A percentile compares a stretch with the other conserved stretches of the same genome.
Conservation (phyloP, 2,329 filamentous ascomycete genomes). For the Hypocrella siamensis region DNA sequence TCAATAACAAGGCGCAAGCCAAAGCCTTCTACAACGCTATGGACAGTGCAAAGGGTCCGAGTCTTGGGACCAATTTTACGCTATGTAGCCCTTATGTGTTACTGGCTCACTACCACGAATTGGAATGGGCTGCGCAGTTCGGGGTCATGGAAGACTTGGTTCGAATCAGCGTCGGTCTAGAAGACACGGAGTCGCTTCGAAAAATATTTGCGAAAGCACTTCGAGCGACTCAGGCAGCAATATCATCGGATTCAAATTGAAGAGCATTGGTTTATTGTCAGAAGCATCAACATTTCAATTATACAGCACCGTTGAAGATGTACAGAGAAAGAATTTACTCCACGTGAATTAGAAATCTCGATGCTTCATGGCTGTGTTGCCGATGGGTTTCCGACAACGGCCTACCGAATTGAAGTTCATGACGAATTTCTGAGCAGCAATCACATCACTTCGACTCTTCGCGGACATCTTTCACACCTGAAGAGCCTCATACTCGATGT, state of each 20-base stretch:
- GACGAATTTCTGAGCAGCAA: too few species aligned
- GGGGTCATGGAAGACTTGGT: conserved; percentile 71
- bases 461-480: too few species aligned
- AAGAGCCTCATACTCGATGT: too few species aligned
- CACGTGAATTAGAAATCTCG: too few species aligned
- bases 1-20: conserved; percentile 54
- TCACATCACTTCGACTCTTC: too few species aligned
- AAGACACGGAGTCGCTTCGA: conserved; percentile 54
- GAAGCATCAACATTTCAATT: too few species aligned
- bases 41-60: conserved; percentile 84
- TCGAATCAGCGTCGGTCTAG: conserved; percentile 77
- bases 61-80: conserved; percentile 92
- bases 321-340: too few species aligned
- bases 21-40: conserved; percentile 73
- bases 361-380: too few species aligned
- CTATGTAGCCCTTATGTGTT: conserved; percentile 82
- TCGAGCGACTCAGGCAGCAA: conserved; percentile 27
- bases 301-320: too few species aligned
- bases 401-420: too few species aligned
- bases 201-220: conserved; percentile 54
- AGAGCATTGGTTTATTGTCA: too few species aligned
- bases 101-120: conserved; percentile 77
- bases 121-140: conserved; percentile 77
- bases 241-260: background rate
- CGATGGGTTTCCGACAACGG: too few species aligned